A percentile compares a stretch with the other conserved stretches of the same genome.
phyloP scores from a whole-genome alignment of 164 flowering plant genomes.

The Stephania yunnanensis region DNA sequence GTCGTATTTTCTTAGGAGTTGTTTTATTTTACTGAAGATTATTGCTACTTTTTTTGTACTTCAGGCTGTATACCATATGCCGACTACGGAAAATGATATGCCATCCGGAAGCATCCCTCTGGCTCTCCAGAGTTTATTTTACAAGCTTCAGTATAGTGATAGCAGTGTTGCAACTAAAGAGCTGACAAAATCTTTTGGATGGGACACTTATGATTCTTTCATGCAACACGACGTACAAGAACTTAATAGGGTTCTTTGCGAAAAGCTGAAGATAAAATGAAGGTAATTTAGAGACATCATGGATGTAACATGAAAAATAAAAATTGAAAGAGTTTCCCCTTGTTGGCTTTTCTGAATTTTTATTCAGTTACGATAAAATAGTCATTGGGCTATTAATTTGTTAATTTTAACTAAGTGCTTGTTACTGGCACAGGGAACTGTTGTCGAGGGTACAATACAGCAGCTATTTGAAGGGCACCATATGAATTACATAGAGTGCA shows the following conservation, averaged over 20 bases:
- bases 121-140: slow-evolving; percentile 88
- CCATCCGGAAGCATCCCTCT: slow-evolving; percentile 89
- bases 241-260: slow-evolving; percentile 84
- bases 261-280: slow-evolving; percentile 93
- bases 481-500: slow-evolving; percentile 93
- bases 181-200: slow-evolving; percentile 92
- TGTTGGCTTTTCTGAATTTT: background rate
- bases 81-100: slow-evolving; percentile 89
- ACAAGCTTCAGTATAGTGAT: slow-evolving; percentile 88
- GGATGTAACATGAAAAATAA: background rate
- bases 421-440: slow-evolving; percentile 63
- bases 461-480: slow-evolving; percentile 93
- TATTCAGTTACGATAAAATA: background rate
- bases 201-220: slow-evolving; percentile 96
- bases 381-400: background rate
- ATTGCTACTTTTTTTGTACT: slow-evolving; percentile 7
- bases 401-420: slow-evolving; percentile 3
- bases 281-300: slow-evolving; percentile 34
- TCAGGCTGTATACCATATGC: slow-evolving; percentile 98
- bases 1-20: background rate
- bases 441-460: slow-evolving; percentile 92
- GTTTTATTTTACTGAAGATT: background rate
- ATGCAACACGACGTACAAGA: slow-evolving; percentile 99
- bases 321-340: background rate
- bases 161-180: slow-evolving; percentile 90